These are phyloP conservation scores for Pisolithus marmoratus DNA, from an alignment of 768 basidiomycete species.

Conservation along the genomic window DNA sequence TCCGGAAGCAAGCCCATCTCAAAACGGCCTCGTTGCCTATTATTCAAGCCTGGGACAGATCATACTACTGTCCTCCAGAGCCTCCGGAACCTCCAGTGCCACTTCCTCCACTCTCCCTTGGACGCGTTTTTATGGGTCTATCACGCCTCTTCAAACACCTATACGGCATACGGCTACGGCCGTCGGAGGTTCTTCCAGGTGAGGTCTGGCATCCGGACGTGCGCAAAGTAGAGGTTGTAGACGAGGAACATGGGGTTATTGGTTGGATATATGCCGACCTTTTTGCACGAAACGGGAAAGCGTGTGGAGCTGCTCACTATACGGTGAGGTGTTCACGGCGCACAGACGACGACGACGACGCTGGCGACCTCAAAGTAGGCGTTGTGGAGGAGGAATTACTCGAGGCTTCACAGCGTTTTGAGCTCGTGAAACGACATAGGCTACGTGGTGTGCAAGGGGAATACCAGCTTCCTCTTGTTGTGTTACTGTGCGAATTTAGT, in stretches of 20 bases:
- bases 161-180: slow-evolving; percentile 81
- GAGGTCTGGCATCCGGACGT: slow-evolving; percentile 90
- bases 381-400: slow-evolving; percentile 36
- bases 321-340: slow-evolving; percentile 93
- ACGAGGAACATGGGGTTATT: slow-evolving; percentile 79
- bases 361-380: slow-evolving; percentile 46
- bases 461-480: slow-evolving; percentile 88
- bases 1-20: slow-evolving; percentile 73
- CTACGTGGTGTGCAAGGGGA: slow-evolving; percentile 60
- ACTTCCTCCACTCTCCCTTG: slow-evolving; percentile 73
- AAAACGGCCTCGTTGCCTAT: slow-evolving; percentile 49
- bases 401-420: slow-evolving; percentile 54
- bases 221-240: slow-evolving; percentile 88
- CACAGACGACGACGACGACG: slow-evolving; percentile 84
- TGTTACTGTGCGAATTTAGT: slow-evolving; percentile 83
- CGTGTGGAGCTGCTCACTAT: slow-evolving; percentile 92
- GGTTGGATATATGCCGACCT: slow-evolving; percentile 96
- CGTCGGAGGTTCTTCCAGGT: slow-evolving; percentile 59
- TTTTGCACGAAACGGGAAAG: slow-evolving; percentile 79
- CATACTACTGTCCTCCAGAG: slow-evolving; percentile 84
- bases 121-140: slow-evolving; percentile 89
- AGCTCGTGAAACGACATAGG: slow-evolving; percentile 52
- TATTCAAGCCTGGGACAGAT: slow-evolving; percentile 95
- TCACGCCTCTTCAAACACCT: slow-evolving; percentile 81
- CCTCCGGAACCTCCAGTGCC: slow-evolving; percentile 69